These are phyloP conservation scores for Herpotrichia juniperi DNA, from an alignment of 2,329 filamentous ascomycete genomes.

Conservation along the genomic window DNA sequence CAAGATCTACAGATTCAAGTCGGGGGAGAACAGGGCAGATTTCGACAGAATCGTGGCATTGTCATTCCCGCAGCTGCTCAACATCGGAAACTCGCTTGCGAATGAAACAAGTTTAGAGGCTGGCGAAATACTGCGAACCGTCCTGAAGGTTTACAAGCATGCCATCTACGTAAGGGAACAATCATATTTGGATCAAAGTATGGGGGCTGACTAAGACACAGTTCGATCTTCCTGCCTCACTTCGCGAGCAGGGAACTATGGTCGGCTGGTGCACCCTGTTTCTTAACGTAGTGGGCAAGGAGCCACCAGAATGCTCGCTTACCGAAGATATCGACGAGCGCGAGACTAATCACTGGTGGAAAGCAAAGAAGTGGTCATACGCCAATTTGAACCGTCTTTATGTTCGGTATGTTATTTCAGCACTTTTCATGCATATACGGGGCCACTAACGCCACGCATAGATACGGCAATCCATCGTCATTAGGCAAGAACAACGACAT, in stretches of 20 bases:
- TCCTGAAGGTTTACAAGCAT: conserved; percentile 97
- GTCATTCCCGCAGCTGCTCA: conserved; percentile 85
- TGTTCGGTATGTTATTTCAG: conserved; percentile 68
- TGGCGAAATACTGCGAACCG: conserved; percentile 93
- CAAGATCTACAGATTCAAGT: conserved; percentile 93
- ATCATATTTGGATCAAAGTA: conserved; percentile 7
- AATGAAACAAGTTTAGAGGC: conserved; percentile 92
- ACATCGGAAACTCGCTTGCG: conserved; percentile 86
- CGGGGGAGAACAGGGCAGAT: conserved; percentile 78
- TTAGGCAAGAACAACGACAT: conserved; percentile 76
- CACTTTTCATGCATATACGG: not conserved
- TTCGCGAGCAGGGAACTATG: conserved; percentile 81
- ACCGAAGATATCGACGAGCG: conserved; percentile 80
- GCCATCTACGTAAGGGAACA: conserved; percentile 82
- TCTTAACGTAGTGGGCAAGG: conserved; percentile 85
- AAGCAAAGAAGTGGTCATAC: conserved; percentile 99
- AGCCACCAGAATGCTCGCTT: conserved; percentile 79
- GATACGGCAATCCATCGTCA: conserved; percentile 86
- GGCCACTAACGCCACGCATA: conserved; percentile 46
- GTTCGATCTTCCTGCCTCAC: conserved; percentile 82
- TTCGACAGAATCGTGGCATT: conserved; percentile 94
- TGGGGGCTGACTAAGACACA: conserved; percentile 49
- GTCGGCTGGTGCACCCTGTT: conserved; percentile 97
- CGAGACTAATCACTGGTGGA: conserved; percentile 98
- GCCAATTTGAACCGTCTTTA: conserved; percentile 96